Conservation (phyloP, 805 yeast species). For the Scheffersomyces coipomensis region DNA sequence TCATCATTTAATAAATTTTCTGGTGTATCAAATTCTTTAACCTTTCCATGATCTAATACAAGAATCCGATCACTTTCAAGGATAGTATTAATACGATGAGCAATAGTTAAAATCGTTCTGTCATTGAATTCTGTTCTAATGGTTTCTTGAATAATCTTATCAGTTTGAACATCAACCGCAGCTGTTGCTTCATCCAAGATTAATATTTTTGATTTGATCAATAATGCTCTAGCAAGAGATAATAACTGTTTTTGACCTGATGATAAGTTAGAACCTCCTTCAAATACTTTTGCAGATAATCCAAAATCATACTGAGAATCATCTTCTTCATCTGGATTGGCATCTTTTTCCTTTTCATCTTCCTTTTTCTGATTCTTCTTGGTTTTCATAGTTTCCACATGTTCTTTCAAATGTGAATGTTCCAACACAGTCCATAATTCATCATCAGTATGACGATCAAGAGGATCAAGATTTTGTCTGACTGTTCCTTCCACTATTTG, state of each 20-base stretch:
- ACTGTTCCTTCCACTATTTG: slow-evolving; percentile 88
- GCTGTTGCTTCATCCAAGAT: slow-evolving; percentile 80
- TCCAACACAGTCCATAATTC: slow-evolving; percentile 81
- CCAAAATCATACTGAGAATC: slow-evolving; percentile 14
- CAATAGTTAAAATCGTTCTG: slow-evolving; percentile 40
- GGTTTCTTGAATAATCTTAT: slow-evolving; percentile 35
- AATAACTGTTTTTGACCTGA: slow-evolving; percentile 38
- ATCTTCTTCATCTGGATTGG: slow-evolving; percentile 13
- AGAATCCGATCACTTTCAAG: slow-evolving; percentile 41
- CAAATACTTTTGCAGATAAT: slow-evolving; percentile 28
- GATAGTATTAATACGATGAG: slow-evolving; percentile 41
- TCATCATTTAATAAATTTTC: slow-evolving; percentile 25
- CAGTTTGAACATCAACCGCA: slow-evolving; percentile 40
- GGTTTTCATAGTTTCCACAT: slow-evolving; percentile 52
- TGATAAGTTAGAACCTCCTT: slow-evolving; percentile 38
- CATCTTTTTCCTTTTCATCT: slow-evolving; percentile 14
- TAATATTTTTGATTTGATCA: slow-evolving; percentile 64
- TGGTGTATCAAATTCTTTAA: slow-evolving; percentile 38
- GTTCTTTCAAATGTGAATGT: slow-evolving; percentile 72
- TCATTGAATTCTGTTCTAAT: slow-evolving; percentile 36
- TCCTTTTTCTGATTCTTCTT: slow-evolving; percentile 26
- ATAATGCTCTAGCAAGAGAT: slow-evolving; percentile 38
- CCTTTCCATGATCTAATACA: slow-evolving; percentile 36
- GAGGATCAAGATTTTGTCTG: slow-evolving; percentile 86
- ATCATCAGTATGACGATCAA: slow-evolving; percentile 63